A percentile compares a stretch with the other conserved stretches of the same genome.
phyloP scores from a whole-genome alignment of 192 early-diverging fungal species.

The Podila epicladia region DNA sequence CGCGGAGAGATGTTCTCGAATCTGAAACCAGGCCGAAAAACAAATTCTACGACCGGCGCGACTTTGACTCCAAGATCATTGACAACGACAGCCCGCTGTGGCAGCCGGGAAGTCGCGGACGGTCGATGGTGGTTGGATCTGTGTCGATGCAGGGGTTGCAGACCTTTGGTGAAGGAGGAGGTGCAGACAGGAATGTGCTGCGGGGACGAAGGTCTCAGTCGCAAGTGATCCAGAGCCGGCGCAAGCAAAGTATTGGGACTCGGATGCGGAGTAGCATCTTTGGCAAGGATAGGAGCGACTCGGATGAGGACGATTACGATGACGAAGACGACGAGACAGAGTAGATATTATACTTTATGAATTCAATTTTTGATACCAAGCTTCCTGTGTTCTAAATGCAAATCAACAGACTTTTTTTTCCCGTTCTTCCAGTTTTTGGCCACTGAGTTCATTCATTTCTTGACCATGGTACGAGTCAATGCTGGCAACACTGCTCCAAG shows the following conservation, averaged over 20 bases:
- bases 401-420: neutral
- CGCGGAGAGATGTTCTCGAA: constrained; percentile 6
- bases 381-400: neutral
- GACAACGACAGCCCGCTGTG: constrained; percentile 8
- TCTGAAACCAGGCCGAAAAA: constrained; percentile 4
- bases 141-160: constrained; percentile 20
- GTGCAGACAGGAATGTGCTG: neutral
- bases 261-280: constrained; percentile 32
- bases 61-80: constrained; percentile 48
- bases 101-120: neutral
- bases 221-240: neutral
- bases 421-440: neutral
- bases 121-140: neutral
- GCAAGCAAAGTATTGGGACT: constrained; percentile 25
- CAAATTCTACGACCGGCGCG: constrained; percentile 42
- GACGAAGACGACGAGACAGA: constrained; percentile 27
- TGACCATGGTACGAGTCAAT: neutral
- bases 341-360: neutral
- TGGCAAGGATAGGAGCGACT: constrained; percentile 5
- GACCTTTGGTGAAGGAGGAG: constrained; percentile 1
- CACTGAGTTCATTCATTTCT: no score
- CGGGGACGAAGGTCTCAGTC: neutral
- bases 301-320: constrained; percentile 12
- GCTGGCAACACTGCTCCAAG: constrained; percentile 18
- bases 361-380: neutral